A percentile compares a stretch with the other conserved stretches of the same genome.
These are phyloP conservation scores for Plasmopara viticola DNA, from an alignment of 352 stramenopile genomes.

Conservation along the genomic window DNA sequence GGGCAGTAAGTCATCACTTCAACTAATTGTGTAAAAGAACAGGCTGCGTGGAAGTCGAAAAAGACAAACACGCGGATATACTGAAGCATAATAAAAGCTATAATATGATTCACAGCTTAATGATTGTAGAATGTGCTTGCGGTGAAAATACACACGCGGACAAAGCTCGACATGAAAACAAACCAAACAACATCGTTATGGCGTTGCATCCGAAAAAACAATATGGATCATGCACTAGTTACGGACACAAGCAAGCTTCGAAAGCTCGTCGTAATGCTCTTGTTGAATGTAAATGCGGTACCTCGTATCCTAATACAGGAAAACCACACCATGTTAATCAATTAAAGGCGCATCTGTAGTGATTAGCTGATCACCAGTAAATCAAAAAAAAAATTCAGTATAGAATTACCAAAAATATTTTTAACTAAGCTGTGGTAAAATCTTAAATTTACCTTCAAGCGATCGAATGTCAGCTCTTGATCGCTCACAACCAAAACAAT, in stretches of 20 bases:
- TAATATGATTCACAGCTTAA: background rate
- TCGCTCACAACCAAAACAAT: too few species aligned
- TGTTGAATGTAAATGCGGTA: slow-evolving; percentile 1
- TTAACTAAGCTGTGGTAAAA: too few species aligned
- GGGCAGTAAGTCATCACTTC: slow-evolving; percentile 13
- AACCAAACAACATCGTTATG: slow-evolving; percentile 13
- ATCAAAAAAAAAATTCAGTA: too few species aligned
- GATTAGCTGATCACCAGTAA: background rate
- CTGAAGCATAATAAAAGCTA: slow-evolving; percentile 2
- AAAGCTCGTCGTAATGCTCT: background rate
- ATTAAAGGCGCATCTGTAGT: background rate
- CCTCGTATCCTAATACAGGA: background rate
- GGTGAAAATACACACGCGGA: slow-evolving; percentile 13
- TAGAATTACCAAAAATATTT: too few species aligned
- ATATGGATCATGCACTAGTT: background rate
- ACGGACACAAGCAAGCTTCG: background rate
- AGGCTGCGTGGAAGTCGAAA: slow-evolving; percentile 8
- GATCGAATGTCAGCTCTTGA: too few species aligned
- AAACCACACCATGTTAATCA: background rate
- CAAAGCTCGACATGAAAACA: slow-evolving; percentile 14
- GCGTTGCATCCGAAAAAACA: slow-evolving; percentile 8
- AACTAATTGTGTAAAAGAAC: slow-evolving; percentile 13
- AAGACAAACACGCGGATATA: slow-evolving; percentile 1
- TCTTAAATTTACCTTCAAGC: too few species aligned
- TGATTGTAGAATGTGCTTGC: slow-evolving; percentile 4